Evolutionary conservation across 305 asterid species (phyloP), one percentile per base, ranked within the genome.

Genomic region (Withania somnifera): DNA sequence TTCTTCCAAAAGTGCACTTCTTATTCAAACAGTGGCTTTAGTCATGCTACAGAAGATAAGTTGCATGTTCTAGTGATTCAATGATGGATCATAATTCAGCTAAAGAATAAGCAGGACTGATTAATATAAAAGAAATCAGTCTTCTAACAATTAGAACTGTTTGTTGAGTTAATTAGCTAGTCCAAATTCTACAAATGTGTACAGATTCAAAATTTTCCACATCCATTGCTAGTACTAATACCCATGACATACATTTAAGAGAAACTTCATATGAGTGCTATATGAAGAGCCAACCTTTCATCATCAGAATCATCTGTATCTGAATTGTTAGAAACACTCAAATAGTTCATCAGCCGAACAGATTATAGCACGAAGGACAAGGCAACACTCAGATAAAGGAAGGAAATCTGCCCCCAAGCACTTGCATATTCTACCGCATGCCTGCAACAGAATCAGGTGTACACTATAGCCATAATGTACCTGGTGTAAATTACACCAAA

Each of bases 291-390:
- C 50, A 45, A 80, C 78, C 77, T 45, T 60, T 80, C 66, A 80
- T 61, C 83, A 64, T 80, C 54, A 69, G 20, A 42, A 69, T 69
- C 81, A 56, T 54, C 83, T 80, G 54, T n/a, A 57, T 78, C 82
- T 19, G 50, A 24, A 58, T 42, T 14, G 7, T 60, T 24, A 8
- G 67, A 24, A 24, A 56, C 76, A 79, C 45, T 52, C 34, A 63
- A 52, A 38, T 11, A 28, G 38, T 50, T 22, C 45, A 14, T 67
- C 13, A 54, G 38, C 30, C 38, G 11, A 81, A 79, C 79, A 81
- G 78, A 81, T 51, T 67, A 34, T 63, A 81, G 51, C n/a, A 54
- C 52, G 4, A 26, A 2, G 40, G 79, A 68, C 50, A 81, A 32
- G 64, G 32, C 20, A 51, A 51, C 26, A 67, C 68, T 51, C 36